Percentiles rank a stretch among this genome's conserved stretches.
phyloP scores from a whole-genome alignment of 2,329 filamentous ascomycete genomes.

The Kalaharituber pfeilii region DNA sequence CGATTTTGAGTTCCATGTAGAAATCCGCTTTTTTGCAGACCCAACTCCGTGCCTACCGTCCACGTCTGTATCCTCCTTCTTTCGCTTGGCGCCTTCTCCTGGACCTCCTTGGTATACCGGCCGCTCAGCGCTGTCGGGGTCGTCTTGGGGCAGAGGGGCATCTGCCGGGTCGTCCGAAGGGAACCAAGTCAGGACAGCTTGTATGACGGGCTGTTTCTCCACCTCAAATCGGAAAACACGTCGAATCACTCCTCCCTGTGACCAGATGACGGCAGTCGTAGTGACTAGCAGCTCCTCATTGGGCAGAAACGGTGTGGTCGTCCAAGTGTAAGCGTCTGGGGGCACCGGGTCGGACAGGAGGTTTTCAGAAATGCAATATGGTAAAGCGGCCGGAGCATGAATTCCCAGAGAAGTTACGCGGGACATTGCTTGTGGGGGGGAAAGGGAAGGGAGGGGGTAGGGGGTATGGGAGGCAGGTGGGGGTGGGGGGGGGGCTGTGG shows the following conservation, averaged over 20 bases:
- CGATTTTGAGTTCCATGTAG: constrained; percentile 27
- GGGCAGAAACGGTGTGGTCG: constrained; percentile 38
- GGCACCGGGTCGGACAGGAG: constrained; percentile 52
- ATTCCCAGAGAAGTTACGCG: constrained; percentile 78
- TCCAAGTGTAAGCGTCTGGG: constrained; percentile 56
- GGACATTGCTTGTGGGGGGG: constrained; percentile 66
- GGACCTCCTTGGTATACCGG: constrained; percentile 19
- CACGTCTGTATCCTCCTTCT: constrained; percentile 15
- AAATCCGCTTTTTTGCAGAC: constrained; percentile 17
- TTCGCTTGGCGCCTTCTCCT: constrained; percentile 18
- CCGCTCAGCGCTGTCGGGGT: constrained; percentile 20
- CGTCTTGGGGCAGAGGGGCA: constrained; percentile 11
- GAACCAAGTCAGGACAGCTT: constrained; percentile 74
- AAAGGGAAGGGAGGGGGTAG: too few species aligned
- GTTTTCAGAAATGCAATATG: constrained; percentile 65
- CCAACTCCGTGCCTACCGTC: constrained; percentile 13
- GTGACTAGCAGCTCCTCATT: constrained; percentile 73
- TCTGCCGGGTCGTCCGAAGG: constrained; percentile 33
- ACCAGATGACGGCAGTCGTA: constrained; percentile 67
- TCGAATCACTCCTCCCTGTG: constrained; percentile 64
- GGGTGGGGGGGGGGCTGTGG: too few species aligned
- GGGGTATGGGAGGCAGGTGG: too few species aligned
- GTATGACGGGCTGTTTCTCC: constrained; percentile 71
- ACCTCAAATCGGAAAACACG: constrained; percentile 73
- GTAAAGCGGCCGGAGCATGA: constrained; percentile 70